Conservation (phyloP, 352 stramenopile genomes). For the Globisporangium spinosum region DNA sequence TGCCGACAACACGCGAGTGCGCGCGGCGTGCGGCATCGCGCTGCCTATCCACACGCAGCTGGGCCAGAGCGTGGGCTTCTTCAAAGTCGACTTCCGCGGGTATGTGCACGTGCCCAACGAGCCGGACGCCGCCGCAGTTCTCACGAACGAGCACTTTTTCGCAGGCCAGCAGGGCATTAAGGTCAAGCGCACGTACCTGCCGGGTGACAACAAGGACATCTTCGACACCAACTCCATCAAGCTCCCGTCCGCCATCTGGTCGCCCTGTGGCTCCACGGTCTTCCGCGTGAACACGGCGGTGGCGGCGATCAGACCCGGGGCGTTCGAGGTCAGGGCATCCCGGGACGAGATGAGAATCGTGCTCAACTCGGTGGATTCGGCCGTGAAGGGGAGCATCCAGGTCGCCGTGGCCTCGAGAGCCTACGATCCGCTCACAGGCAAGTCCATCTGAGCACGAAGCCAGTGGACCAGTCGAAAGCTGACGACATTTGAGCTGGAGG, state of each 20-base stretch:
- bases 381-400: slow-evolving; percentile 23
- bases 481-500: too few relatives aligned
- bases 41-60: slow-evolving; percentile 23
- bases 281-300: slow-evolving; percentile 34
- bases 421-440: slow-evolving; percentile 15
- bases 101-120: slow-evolving; percentile 29
- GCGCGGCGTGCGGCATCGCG: slow-evolving; percentile 24
- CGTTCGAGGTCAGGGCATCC: background rate
- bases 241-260: slow-evolving; percentile 30
- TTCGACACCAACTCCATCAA: slow-evolving; percentile 25
- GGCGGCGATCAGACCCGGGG: slow-evolving; percentile 6
- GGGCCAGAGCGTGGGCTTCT: slow-evolving; percentile 27
- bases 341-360: slow-evolving; percentile 24
- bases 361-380: slow-evolving; percentile 30
- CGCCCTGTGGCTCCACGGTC: slow-evolving; percentile 29
- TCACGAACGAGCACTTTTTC: slow-evolving; percentile 40
- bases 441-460: background rate
- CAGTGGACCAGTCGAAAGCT: background rate
- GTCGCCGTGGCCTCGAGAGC: slow-evolving; percentile 20
- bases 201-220: slow-evolving; percentile 23
- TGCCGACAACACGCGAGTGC: slow-evolving; percentile 2
- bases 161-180: slow-evolving; percentile 21
- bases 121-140: slow-evolving; percentile 8
- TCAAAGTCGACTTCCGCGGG: slow-evolving; percentile 34
- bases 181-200: slow-evolving; percentile 13